A percentile compares a stretch with the other conserved stretches of the same genome.
These are phyloP conservation scores for Zizania palustris DNA, from an alignment of 202 grass and related monocot genomes.

Conservation along the genomic window DNA sequence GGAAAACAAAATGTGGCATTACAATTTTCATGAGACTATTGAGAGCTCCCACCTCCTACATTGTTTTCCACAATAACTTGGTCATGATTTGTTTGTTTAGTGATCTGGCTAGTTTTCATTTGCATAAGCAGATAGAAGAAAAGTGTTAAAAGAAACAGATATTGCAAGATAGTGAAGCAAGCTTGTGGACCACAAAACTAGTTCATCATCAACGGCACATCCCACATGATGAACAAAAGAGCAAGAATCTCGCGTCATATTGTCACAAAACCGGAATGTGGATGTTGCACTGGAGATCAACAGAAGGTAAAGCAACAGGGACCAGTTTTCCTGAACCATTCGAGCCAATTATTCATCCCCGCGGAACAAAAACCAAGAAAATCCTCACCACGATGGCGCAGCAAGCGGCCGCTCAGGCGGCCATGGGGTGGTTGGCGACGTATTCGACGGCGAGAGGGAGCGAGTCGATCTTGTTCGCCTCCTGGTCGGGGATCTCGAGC, in stretches of 20 bases:
- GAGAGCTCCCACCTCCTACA: background rate
- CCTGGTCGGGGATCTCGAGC: constrained; percentile 91
- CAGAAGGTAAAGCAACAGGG: constrained; percentile 12
- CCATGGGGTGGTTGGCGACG: constrained; percentile 89
- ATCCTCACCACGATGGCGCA: constrained; percentile 1
- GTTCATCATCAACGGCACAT: constrained; percentile 4
- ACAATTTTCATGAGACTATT: background rate
- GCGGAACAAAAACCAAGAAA: constrained; percentile 34
- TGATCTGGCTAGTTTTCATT: background rate
- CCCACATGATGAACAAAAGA: background rate
- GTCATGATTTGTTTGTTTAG: background rate
- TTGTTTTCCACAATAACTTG: background rate
- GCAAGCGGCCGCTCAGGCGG: constrained; percentile 41
- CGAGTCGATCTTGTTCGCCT: constrained; percentile 89
- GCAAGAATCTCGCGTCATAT: constrained; percentile 28
- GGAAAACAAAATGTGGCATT: background rate
- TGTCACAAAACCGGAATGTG: constrained; percentile 13
- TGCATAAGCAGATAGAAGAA: background rate
- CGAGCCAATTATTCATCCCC: constrained; percentile 45
- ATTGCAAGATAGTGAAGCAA: background rate
- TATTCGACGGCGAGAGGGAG: constrained; percentile 85
- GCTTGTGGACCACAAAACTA: constrained; percentile 2
- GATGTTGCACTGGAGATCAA: constrained; percentile 39
- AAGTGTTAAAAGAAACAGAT: background rate
- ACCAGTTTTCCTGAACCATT: constrained; percentile 44